These are phyloP conservation scores for Sugiyamaella pinicola DNA, from an alignment of 1,139 yeast species.

Conservation along the genomic window DNA sequence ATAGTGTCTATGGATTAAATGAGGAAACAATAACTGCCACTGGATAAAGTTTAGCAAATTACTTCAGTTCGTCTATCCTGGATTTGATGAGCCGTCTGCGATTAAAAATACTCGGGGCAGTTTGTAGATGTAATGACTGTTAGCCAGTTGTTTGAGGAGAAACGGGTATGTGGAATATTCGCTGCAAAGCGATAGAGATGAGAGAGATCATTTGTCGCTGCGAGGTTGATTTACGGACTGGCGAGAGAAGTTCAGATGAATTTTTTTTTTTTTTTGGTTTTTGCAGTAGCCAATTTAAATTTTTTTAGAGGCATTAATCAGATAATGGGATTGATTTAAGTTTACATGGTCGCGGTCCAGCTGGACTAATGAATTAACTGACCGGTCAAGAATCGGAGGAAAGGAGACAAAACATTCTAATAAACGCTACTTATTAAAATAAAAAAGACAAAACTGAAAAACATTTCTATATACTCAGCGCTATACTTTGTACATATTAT, in stretches of 20 bases:
- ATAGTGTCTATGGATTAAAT: conserved; percentile 12
- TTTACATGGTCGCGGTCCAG: neutral
- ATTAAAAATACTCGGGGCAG: conserved; percentile 1
- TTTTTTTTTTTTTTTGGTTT: neutral
- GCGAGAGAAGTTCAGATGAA: neutral
- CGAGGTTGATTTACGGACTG: conserved; percentile 5
- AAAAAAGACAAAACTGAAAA: neutral
- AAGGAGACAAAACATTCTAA: conserved; percentile 1
- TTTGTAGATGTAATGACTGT: neutral
- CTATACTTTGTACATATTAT: conserved; percentile 63
- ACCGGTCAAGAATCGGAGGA: neutral
- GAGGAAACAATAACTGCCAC: conserved; percentile 7
- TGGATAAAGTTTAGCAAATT: conserved; percentile 16
- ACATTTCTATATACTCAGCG: neutral
- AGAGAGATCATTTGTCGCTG: neutral
- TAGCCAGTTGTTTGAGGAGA: conserved; percentile 1
- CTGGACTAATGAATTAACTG: neutral
- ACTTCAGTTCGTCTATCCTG: conserved; percentile 4
- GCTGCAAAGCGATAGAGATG: neutral
- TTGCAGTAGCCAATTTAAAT: conserved; percentile 1
- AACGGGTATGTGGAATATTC: conserved; percentile 5
- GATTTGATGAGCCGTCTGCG: conserved; percentile 1
- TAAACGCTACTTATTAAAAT: neutral
- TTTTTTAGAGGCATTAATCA: conserved; percentile 5
- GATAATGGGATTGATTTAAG: neutral